These are phyloP conservation scores for Coix lacrymajobi DNA, from an alignment of 176 grass and related monocot genomes.

Conservation along the genomic window DNA sequence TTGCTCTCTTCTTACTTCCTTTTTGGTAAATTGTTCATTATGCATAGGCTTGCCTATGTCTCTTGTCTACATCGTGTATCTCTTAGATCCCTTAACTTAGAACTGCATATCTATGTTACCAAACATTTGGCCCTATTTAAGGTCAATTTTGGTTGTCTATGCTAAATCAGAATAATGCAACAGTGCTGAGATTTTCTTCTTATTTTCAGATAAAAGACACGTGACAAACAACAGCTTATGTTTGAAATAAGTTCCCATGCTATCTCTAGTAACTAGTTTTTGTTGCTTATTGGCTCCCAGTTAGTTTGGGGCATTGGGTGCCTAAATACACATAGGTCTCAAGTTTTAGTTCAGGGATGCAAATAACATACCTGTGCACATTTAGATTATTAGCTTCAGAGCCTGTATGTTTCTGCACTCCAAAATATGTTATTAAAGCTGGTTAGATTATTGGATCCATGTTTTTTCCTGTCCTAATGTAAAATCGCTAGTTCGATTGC, in stretches of 20 bases:
- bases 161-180: background rate
- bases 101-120: background rate
- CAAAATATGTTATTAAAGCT: background rate
- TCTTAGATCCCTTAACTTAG: background rate
- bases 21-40: background rate
- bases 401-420: background rate
- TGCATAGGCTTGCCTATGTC: background rate
- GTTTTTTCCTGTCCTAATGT: background rate
- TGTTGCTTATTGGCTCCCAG: background rate
- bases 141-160: background rate
- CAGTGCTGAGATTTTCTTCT: background rate
- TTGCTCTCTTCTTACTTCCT: background rate
- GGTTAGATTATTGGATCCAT: background rate
- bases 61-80: background rate
- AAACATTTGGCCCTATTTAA: background rate
- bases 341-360: background rate
- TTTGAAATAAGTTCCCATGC: background rate
- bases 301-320: background rate
- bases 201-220: background rate
- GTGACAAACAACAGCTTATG: background rate
- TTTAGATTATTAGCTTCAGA: background rate
- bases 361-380: background rate
- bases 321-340: background rate
- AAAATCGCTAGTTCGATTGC: background rate
- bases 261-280: background rate